Conservation (phyloP, 2,329 filamentous ascomycete species). For the Aspergillus sp. region DNA sequence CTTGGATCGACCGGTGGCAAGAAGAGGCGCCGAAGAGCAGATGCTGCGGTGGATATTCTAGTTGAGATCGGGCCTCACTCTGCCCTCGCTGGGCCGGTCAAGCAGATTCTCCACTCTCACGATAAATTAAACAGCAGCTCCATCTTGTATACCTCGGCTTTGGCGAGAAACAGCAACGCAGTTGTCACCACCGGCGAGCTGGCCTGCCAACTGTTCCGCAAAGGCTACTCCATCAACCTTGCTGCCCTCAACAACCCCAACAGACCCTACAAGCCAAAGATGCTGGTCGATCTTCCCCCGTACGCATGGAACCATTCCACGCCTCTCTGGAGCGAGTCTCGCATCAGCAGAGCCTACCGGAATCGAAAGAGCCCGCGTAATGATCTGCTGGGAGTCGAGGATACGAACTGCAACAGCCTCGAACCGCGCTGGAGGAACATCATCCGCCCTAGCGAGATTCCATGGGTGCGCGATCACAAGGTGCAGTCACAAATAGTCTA, state of each 20-base stretch:
- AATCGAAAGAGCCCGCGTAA: background rate
- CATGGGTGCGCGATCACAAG: slow-evolving; percentile 21
- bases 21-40: background rate
- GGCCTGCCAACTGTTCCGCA: slow-evolving; percentile 1
- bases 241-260: background rate
- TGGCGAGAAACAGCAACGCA: background rate
- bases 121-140: background rate
- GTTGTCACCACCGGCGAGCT: background rate
- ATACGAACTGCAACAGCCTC: slow-evolving; percentile 1
- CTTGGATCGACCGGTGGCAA: background rate
- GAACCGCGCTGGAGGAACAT: slow-evolving; percentile 16
- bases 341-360: background rate
- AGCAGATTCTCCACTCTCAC: slow-evolving; percentile 1
- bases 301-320: slow-evolving; percentile 9
- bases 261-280: background rate
- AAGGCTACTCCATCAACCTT: slow-evolving; percentile 1
- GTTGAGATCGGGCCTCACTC: slow-evolving; percentile 11
- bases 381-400: background rate
- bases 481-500: slow-evolving; percentile 12
- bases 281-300: slow-evolving; percentile 1
- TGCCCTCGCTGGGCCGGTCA: slow-evolving; percentile 3
- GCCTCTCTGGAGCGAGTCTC: slow-evolving; percentile 7
- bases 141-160: background rate
- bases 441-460: slow-evolving; percentile 14
- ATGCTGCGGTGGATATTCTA: background rate